Conservation (phyloP, 169 alveolate genomes). For the Plasmodium cynomolgi region DNA sequence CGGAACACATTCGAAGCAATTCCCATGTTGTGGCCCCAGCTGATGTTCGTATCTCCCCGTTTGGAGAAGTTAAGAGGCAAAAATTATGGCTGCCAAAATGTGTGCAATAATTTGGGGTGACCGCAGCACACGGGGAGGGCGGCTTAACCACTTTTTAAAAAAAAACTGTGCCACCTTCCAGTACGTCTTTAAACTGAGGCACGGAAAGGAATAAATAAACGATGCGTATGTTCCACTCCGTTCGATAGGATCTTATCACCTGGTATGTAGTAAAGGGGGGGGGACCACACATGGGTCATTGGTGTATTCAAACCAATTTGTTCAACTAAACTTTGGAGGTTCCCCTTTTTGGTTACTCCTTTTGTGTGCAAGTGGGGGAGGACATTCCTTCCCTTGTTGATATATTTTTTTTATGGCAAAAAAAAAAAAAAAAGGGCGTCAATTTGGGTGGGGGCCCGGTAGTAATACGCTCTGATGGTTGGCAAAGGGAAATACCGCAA, state of each 20-base stretch:
- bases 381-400: neutral
- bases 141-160: neutral
- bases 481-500: neutral
- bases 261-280: neutral
- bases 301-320: neutral
- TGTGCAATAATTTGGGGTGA: neutral
- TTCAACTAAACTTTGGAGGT: neutral
- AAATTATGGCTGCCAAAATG: neutral
- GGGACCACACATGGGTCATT: neutral
- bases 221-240: neutral
- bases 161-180: neutral
- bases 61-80: neutral
- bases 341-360: neutral
- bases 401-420: neutral
- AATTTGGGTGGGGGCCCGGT: neutral
- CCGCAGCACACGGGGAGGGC: neutral
- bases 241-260: neutral
- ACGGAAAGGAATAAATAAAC: neutral
- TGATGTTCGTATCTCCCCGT: neutral
- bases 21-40: neutral
- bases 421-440: neutral
- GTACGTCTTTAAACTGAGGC: neutral
- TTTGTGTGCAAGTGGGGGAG: neutral
- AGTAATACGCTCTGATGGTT: neutral
- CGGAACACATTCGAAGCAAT: neutral